phyloP scores from a whole-genome alignment of 495 filamentous ascomycete genomes.

The Xylaria flabelliformis region DNA sequence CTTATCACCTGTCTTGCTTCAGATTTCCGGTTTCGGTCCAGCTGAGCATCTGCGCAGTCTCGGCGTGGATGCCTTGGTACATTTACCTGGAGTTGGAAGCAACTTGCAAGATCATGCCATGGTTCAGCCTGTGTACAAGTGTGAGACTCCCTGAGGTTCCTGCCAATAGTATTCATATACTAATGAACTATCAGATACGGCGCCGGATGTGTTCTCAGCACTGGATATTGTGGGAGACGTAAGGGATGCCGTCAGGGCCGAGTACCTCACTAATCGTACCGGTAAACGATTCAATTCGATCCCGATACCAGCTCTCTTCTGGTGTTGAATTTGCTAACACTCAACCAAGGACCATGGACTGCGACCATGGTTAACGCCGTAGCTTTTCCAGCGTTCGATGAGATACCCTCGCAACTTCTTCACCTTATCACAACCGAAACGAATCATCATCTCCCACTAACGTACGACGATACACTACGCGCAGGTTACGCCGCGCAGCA shows the following conservation, averaged over 20 bases:
- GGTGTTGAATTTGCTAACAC: conserved; percentile 22
- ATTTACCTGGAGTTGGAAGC: conserved; percentile 50
- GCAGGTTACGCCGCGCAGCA: conserved; percentile 50
- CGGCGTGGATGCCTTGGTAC: conserved; percentile 39
- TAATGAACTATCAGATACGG: conserved; percentile 39
- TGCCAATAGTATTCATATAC: not conserved
- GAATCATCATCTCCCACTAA: conserved; percentile 39
- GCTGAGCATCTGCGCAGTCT: conserved; percentile 35
- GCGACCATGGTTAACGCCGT: conserved; percentile 47
- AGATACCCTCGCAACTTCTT: conserved; percentile 32
- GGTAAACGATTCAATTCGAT: conserved; percentile 28
- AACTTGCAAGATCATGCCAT: conserved; percentile 50
- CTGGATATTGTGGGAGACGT: conserved; percentile 42
- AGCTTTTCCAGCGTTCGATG: conserved; percentile 48
- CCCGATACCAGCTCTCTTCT: not conserved
- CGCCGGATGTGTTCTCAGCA: conserved; percentile 42
- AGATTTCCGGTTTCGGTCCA: conserved; percentile 63
- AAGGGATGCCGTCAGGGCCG: conserved; percentile 34
- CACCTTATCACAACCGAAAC: conserved; percentile 26
- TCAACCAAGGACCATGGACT: conserved; percentile 47
- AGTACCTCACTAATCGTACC: conserved; percentile 46
- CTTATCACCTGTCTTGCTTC: conserved; percentile 59
- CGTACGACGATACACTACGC: conserved; percentile 45
- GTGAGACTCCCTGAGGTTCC: conserved; percentile 31
- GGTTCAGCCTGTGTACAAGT: conserved; percentile 45